Conservation (phyloP, 2,329 filamentous ascomycete species). For the Venturia aucupariae region DNA sequence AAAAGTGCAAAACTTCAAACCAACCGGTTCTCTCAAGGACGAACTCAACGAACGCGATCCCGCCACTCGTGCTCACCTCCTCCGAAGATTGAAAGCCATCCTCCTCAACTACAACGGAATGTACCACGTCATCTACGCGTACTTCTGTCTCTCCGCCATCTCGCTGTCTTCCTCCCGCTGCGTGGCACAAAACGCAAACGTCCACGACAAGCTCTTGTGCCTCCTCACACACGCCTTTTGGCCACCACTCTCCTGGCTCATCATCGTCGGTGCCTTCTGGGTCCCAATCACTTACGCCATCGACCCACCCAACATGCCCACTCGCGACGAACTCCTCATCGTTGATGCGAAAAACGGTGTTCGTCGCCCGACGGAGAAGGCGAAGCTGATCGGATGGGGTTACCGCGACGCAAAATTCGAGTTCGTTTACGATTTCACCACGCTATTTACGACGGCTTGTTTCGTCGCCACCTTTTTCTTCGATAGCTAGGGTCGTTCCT, state of each 20-base stretch:
- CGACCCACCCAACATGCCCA: conserved; percentile 48
- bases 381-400: conserved; percentile 14
- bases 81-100: conserved; percentile 14
- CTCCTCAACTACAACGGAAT: conserved; percentile 15
- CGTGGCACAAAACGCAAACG: background rate
- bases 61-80: conserved; percentile 13
- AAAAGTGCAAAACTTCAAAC: conserved; percentile 15
- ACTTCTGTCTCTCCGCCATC: conserved; percentile 15
- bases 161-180: conserved; percentile 11
- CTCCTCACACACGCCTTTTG: conserved; percentile 17
- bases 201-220: conserved; percentile 14
- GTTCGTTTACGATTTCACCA: conserved; percentile 13
- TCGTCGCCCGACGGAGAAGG: conserved; percentile 34
- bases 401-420: conserved; percentile 10
- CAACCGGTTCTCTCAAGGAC: conserved; percentile 16
- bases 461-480: conserved; percentile 14
- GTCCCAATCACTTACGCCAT: conserved; percentile 50
- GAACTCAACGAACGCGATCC: conserved; percentile 18
- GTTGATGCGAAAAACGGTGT: conserved; percentile 47
- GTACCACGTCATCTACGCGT: conserved; percentile 16
- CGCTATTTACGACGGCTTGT: conserved; percentile 12
- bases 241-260: conserved; percentile 17
- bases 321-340: conserved; percentile 47
- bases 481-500: background rate
- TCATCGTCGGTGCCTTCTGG: conserved; percentile 16